Evolutionary conservation across 345 rosid species (phyloP), one percentile per base, ranked within the genome.

Genomic region (Eucalyptus erythrocorys): DNA sequence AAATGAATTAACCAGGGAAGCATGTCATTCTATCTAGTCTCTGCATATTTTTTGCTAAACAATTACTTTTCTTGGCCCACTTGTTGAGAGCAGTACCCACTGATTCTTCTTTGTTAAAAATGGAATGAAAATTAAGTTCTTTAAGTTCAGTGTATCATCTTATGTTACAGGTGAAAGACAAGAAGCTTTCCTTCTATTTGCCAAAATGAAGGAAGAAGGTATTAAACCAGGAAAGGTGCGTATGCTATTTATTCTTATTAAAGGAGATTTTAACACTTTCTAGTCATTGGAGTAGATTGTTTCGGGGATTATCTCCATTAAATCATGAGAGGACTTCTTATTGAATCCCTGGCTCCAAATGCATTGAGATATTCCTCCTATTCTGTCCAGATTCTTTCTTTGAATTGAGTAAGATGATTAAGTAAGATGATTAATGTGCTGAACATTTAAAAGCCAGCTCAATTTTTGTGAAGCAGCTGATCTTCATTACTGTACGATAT

Each of bases 221-320:
- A 94, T 95, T 89, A 94, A 91, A 87, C 98, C 97, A 64, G 98
- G 95, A 90, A 88, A 32, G 96, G 99, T 95, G 94, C 45, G 94
- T 43, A 55, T 71, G 30, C 59, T 57, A 19, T 50, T 37, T 89
- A 50, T 48, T 57, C 19, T 85, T 48, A 79, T 30, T 88, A 30
- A 34, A 24, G n/a, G 21, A 57, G 26, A 61, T 47, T 76, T 40
- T 76, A 40, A 76, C 82, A 40, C 30, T 76, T 21, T 3, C 47
- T 76, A 76, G 82, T 21, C 45, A 76, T 76, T 15, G 12, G 21
- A 37, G 15, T 37, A 37, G 61, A 19, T 49, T 49, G 87, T n/a
- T 50, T 86, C 3, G 15, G 45, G 82, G 82, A 76, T 37, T 76
- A 10, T 37, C 27, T 37, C 47, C 82, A 76, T 76, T 76, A 37